These are phyloP conservation scores for Trametes cingulata DNA, from an alignment of 768 basidiomycete species.

Conservation along the genomic window DNA sequence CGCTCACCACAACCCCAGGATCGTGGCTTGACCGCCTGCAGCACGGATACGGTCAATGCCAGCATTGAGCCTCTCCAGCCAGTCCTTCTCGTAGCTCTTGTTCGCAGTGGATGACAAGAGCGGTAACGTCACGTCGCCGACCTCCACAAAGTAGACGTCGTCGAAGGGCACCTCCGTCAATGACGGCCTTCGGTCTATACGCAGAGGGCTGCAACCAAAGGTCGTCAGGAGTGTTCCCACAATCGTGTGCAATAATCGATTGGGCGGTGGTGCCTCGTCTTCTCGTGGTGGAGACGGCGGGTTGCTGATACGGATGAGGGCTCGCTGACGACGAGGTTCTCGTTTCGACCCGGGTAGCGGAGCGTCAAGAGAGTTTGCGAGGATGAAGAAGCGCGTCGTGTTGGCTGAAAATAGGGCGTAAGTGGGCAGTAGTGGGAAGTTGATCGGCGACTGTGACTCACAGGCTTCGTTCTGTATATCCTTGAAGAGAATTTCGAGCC, in stretches of 20 bases:
- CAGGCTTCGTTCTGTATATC: conserved; percentile 65
- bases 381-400: conserved; percentile 67
- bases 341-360: conserved; percentile 27
- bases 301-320: conserved; percentile 41
- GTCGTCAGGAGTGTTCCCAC: conserved; percentile 34
- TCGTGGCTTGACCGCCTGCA: conserved; percentile 19
- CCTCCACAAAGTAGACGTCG: conserved; percentile 67
- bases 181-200: conserved; percentile 69
- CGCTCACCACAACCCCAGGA: conserved; percentile 24
- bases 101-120: not conserved
- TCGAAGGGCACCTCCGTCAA: conserved; percentile 47
- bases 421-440: not conserved
- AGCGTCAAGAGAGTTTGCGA: conserved; percentile 41
- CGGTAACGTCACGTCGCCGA: conserved; percentile 33
- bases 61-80: conserved; percentile 18
- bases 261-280: conserved; percentile 11
- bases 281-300: conserved; percentile 6
- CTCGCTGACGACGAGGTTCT: conserved; percentile 29
- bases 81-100: conserved; percentile 10
- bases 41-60: conserved; percentile 18
- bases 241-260: conserved; percentile 10
- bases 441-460: conserved; percentile 27
- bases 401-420: conserved; percentile 47
- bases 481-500: conserved; percentile 59
- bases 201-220: conserved; percentile 46